A percentile compares a stretch with the other conserved stretches of the same genome.
Conservation (phyloP, 2,329 filamentous ascomycete species). For the Clarireedia sp. region DNA sequence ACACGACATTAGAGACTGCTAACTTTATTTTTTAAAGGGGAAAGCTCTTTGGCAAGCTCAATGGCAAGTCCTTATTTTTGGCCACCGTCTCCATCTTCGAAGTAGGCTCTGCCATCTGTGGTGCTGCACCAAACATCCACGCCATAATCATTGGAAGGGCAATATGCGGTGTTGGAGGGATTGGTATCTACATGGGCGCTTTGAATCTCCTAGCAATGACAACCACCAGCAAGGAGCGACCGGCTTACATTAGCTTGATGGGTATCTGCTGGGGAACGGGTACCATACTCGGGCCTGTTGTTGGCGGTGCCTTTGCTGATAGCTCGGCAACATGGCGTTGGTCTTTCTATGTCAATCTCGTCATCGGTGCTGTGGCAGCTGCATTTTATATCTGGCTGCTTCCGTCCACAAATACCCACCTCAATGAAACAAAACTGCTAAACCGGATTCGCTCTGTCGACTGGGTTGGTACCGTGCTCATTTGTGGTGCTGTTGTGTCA, state of each 20-base stretch:
- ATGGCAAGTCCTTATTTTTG: constrained; percentile 19
- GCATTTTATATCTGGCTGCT: constrained; percentile 14
- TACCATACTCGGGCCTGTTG: constrained; percentile 13
- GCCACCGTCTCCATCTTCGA: constrained; percentile 15
- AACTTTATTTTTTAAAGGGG: background rate
- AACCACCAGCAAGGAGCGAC: constrained; percentile 7
- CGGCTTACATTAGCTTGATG: constrained; percentile 7
- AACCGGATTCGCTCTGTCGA: constrained; percentile 12
- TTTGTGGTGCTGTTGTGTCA: constrained; percentile 29
- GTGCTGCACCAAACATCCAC: constrained; percentile 24
- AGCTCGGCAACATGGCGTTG: constrained; percentile 26
- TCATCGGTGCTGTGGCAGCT: constrained; percentile 25
- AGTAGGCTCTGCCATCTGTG: constrained; percentile 26
- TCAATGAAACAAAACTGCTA: background rate
- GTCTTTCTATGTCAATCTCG: constrained; percentile 27
- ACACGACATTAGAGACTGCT: background rate
- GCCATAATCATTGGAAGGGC: constrained; percentile 39
- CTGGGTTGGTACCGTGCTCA: constrained; percentile 24
- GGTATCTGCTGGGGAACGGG: constrained; percentile 12
- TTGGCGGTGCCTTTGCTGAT: constrained; percentile 26
- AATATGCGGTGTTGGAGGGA: constrained; percentile 34
- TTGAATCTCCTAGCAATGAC: constrained; percentile 10
- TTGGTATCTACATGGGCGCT: constrained; percentile 34
- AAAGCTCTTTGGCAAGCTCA: constrained; percentile 18
- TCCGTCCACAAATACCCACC: background rate